Conservation (phyloP, 345 rosid species). For the Gynandropsis gynandra region DNA sequence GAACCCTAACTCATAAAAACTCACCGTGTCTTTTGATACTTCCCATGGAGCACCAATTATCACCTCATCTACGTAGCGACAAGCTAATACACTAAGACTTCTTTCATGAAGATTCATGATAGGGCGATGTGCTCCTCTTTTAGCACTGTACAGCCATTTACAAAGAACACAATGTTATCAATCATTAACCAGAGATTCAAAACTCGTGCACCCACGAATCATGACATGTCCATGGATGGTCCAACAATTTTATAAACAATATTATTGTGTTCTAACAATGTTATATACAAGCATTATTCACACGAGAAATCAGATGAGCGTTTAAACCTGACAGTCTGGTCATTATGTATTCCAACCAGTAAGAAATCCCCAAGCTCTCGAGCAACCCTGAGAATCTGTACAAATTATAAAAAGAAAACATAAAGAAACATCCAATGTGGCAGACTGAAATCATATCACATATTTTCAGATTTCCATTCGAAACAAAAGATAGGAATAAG, state of each 20-base stretch:
- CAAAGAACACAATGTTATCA: slow-evolving; percentile 13
- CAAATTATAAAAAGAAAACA: slow-evolving; percentile 4
- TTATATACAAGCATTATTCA: too few species aligned
- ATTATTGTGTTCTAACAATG: too few species aligned
- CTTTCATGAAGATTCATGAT: slow-evolving; percentile 95
- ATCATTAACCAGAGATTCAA: slow-evolving; percentile 6
- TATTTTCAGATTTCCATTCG: too few species aligned
- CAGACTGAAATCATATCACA: slow-evolving; percentile 1
- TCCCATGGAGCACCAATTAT: slow-evolving; percentile 98
- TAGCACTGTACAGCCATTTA: slow-evolving; percentile 44
- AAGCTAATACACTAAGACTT: slow-evolving; percentile 79
- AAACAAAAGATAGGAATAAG: background rate
- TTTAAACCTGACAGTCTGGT: slow-evolving; percentile 72
- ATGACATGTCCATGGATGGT: too few species aligned
- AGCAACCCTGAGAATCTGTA: slow-evolving; percentile 78
- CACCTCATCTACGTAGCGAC: slow-evolving; percentile 95
- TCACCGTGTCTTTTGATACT: slow-evolving; percentile 78
- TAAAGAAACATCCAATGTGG: background rate
- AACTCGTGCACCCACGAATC: too few species aligned
- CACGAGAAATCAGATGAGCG: background rate
- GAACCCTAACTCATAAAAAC: slow-evolving; percentile 14
- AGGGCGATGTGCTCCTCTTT: slow-evolving; percentile 62
- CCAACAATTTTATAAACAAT: too few species aligned
- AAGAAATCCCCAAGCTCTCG: slow-evolving; percentile 93
- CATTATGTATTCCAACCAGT: slow-evolving; percentile 80